phyloP scores from a whole-genome alignment of 352 stramenopile species.

The Albugo laibachii region DNA sequence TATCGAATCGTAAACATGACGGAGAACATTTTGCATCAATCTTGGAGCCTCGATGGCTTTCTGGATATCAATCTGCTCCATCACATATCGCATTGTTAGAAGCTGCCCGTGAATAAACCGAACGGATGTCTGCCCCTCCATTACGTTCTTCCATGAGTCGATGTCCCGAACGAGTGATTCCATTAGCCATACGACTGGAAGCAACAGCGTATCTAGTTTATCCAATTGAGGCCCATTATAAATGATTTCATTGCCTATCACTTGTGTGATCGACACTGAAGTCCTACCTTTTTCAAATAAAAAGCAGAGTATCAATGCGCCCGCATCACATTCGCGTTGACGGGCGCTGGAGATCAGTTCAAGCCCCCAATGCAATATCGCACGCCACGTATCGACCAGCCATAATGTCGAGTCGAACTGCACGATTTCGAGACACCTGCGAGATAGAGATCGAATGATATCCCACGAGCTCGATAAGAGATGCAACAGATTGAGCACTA shows the following conservation, averaged over 20 bases:
- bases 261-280: conserved; percentile 10
- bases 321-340: conserved; percentile 67
- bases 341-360: conserved; percentile 46
- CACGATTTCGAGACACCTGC: conserved; percentile 48
- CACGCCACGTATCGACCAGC: conserved; percentile 12
- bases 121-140: conserved; percentile 7
- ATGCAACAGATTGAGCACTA: conserved; percentile 49
- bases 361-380: conserved; percentile 45
- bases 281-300: conserved; percentile 40
- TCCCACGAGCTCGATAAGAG: conserved; percentile 69
- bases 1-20: conserved; percentile 36
- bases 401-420: conserved; percentile 10
- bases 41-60: conserved; percentile 10
- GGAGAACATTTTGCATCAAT: conserved; percentile 26
- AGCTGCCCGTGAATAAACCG: conserved; percentile 51
- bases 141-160: conserved; percentile 15
- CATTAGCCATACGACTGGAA: conserved; percentile 1
- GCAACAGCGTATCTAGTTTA: conserved; percentile 19
- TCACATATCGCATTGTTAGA: conserved; percentile 49
- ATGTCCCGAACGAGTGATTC: conserved; percentile 21
- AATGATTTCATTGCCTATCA: conserved; percentile 15
- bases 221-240: background rate
- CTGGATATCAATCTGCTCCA: conserved; percentile 36
- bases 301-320: conserved; percentile 68
- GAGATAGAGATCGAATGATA: conserved; percentile 42